These are phyloP conservation scores for Metarhizium anisopliae DNA, from an alignment of 2,329 filamentous ascomycete species.

Conservation along the genomic window DNA sequence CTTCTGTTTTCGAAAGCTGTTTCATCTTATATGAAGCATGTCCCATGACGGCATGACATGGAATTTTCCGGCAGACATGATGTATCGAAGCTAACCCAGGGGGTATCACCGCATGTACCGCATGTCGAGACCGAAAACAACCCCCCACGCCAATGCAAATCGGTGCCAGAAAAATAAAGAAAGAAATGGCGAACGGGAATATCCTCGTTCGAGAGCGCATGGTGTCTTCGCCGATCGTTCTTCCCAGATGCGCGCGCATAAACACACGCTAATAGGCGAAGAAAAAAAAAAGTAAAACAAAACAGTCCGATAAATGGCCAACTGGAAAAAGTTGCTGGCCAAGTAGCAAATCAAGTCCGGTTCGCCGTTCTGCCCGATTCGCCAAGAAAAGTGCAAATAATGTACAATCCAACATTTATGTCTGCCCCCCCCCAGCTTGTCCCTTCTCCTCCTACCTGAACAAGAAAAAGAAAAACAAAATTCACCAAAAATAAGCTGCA, in stretches of 20 bases:
- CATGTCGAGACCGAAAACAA: slow-evolving; percentile 13
- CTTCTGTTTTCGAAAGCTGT: background rate
- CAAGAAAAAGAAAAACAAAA: slow-evolving; percentile 12
- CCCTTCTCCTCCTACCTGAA: slow-evolving; percentile 2
- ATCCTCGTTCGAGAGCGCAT: slow-evolving; percentile 1
- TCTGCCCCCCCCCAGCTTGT: slow-evolving; percentile 9
- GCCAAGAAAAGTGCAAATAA: slow-evolving; percentile 28
- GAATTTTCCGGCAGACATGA: slow-evolving; percentile 4
- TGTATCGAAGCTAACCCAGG: slow-evolving; percentile 17
- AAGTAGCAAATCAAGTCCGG: slow-evolving; percentile 20
- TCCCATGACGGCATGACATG: background rate
- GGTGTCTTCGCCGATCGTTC: background rate
- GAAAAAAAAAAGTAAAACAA: background rate
- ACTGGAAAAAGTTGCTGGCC: background rate
- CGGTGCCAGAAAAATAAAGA: slow-evolving; percentile 2
- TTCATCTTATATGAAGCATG: slow-evolving; percentile 3
- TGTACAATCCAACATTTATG: slow-evolving; percentile 32
- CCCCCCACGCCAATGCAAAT: slow-evolving; percentile 13
- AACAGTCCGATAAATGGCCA: background rate
- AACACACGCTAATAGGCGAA: background rate
- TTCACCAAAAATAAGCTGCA: slow-evolving; percentile 2
- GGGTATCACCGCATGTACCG: slow-evolving; percentile 19
- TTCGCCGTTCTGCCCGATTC: slow-evolving; percentile 27
- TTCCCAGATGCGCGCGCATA: background rate
- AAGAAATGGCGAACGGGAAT: slow-evolving; percentile 1